phyloP scores from a whole-genome alignment of 2,329 filamentous ascomycete genomes.

The Alternaria metachromatica region DNA sequence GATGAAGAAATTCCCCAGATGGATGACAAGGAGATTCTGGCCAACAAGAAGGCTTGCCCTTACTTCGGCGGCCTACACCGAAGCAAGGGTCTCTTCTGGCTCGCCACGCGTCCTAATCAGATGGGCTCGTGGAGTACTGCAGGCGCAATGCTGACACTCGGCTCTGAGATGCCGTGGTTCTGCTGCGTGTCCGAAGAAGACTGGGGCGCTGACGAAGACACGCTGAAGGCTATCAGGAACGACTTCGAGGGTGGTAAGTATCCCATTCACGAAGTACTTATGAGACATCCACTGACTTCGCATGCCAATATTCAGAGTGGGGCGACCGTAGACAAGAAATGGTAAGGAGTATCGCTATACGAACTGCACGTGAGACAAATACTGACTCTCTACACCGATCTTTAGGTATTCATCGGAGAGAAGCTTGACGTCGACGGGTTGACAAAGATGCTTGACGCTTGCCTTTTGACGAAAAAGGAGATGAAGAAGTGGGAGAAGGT shows the following conservation, averaged over 20 bases:
- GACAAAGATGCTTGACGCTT: slow-evolving; percentile 63
- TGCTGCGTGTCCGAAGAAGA: slow-evolving; percentile 62
- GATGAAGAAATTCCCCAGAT: slow-evolving; percentile 41
- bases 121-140: slow-evolving; percentile 69
- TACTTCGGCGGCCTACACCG: slow-evolving; percentile 64
- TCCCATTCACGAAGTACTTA: not conserved
- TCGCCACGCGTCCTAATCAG: slow-evolving; percentile 64
- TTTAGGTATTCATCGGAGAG: slow-evolving; percentile 71
- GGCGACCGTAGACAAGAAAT: slow-evolving; percentile 74
- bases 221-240: slow-evolving; percentile 56
- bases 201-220: slow-evolving; percentile 58
- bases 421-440: slow-evolving; percentile 62
- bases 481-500: slow-evolving; percentile 50
- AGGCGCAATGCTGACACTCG: slow-evolving; percentile 68
- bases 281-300: not conserved
- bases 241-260: slow-evolving; percentile 53
- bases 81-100: slow-evolving; percentile 68
- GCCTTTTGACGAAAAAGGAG: slow-evolving; percentile 68
- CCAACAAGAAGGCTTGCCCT: slow-evolving; percentile 62
- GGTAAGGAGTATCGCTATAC: slow-evolving; percentile 34
- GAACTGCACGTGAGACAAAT: not conserved
- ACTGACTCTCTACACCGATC: not conserved
- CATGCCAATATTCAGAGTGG: slow-evolving; percentile 54
- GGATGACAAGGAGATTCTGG: slow-evolving; percentile 55
- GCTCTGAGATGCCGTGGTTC: slow-evolving; percentile 65